Conservation (phyloP, 2,329 filamentous ascomycete species). For the Apiospora malaysiana region DNA sequence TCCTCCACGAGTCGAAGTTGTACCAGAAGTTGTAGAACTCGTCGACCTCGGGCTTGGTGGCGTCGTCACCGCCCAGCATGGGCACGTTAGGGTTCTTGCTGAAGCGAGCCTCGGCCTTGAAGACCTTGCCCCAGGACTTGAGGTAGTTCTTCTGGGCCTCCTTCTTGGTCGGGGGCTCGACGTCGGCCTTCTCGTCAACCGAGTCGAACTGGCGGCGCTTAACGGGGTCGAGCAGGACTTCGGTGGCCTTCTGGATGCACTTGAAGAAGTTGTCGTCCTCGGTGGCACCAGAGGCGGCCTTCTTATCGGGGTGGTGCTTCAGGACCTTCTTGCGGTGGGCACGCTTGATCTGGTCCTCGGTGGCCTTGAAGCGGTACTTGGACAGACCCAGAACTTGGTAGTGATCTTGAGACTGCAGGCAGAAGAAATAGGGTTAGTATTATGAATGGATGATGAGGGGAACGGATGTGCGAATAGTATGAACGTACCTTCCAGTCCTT, state of each 20-base stretch:
- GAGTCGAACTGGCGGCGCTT: constrained; percentile 96
- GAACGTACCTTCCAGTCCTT: constrained; percentile 96
- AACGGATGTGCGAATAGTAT: neutral
- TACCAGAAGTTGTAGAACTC: constrained; percentile 99
- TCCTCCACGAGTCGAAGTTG: constrained; percentile 97
- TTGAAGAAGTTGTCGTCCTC: constrained; percentile 99
- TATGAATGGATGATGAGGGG: neutral
- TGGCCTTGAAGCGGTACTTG: constrained; percentile 91
- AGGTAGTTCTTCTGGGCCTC: constrained; percentile 88
- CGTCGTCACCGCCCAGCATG: constrained; percentile 81
- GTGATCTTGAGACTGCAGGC: constrained; percentile 83
- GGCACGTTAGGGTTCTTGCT: constrained; percentile 91
- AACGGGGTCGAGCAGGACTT: constrained; percentile 88
- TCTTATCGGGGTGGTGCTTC: constrained; percentile 98
- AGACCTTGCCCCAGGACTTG: constrained; percentile 90
- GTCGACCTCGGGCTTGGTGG: constrained; percentile 88
- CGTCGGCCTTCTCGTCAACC: constrained; percentile 91
- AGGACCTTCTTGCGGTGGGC: constrained; percentile 99
- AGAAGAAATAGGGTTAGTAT: constrained; percentile 17
- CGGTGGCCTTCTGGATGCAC: constrained; percentile 98
- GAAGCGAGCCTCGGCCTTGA: constrained; percentile 92
- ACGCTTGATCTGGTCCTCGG: constrained; percentile 97
- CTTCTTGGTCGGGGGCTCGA: constrained; percentile 93
- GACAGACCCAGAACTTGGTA: constrained; percentile 94
- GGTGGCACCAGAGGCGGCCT: constrained; percentile 83